A percentile compares a stretch with the other conserved stretches of the same genome.
Conservation (phyloP, 306 rosid species). For the Malus orientalis region DNA sequence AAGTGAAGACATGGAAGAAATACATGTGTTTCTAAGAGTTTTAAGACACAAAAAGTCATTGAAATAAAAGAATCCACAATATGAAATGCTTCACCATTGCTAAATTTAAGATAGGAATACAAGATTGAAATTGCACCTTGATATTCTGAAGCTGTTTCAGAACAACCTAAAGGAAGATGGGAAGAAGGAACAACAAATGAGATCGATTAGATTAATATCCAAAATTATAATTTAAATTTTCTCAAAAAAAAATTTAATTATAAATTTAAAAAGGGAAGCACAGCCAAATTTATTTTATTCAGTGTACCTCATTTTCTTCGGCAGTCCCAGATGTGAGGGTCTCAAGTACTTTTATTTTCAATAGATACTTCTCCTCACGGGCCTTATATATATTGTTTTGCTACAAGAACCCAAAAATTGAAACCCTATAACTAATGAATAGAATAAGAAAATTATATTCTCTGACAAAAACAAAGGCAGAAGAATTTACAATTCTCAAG, state of each 20-base stretch:
- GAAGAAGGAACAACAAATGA: constrained; percentile 3
- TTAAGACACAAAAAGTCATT: not conserved
- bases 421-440: constrained; percentile 18
- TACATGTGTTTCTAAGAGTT: not conserved
- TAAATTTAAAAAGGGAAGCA: constrained; percentile 1
- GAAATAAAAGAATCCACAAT: not conserved
- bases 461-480: not conserved
- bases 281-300: constrained; percentile 7
- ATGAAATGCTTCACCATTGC: not conserved
- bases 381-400: constrained; percentile 61
- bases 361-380: constrained; percentile 78
- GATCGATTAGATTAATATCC: constrained; percentile 6
- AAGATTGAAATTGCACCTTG: constrained; percentile 49
- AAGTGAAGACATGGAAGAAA: not conserved
- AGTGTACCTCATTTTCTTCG: constrained; percentile 74
- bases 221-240: not conserved
- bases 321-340: constrained; percentile 64
- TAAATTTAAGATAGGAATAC: constrained; percentile 14
- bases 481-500: constrained; percentile 58
- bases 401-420: constrained; percentile 39
- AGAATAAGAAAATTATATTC: constrained; percentile 3
- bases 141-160: constrained; percentile 64
- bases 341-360: constrained; percentile 71
- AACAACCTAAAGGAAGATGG: constrained; percentile 47
- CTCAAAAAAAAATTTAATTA: too few relatives aligned